Conservation (phyloP, 805 yeast species). For the Kuraishia cidri region DNA sequence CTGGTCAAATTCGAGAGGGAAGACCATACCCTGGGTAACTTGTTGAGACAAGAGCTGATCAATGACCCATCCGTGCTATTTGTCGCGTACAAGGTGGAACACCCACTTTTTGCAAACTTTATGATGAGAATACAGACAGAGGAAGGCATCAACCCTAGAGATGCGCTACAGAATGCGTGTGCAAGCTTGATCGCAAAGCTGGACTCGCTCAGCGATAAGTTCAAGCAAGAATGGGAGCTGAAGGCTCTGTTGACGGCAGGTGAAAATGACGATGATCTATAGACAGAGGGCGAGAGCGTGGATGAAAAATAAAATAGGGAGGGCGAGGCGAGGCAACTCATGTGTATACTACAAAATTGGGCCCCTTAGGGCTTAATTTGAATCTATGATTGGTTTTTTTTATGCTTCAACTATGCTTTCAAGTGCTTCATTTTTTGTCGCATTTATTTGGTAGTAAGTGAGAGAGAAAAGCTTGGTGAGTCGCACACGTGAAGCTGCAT, state of each 20-base stretch:
- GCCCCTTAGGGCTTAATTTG: too few species aligned
- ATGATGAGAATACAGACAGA: conserved; percentile 93
- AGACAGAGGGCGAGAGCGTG: background rate
- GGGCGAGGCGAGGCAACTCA: too few species aligned
- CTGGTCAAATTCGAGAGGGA: conserved; percentile 91
- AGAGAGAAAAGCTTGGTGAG: too few species aligned
- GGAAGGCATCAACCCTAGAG: conserved; percentile 88
- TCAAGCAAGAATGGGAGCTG: conserved; percentile 89
- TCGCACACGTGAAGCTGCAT: too few species aligned
- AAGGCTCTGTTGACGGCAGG: conserved; percentile 59
- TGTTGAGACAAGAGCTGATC: conserved; percentile 77
- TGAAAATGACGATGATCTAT: conserved; percentile 29
- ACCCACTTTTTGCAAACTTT: conserved; percentile 93
- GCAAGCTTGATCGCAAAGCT: conserved; percentile 73
- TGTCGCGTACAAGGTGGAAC: conserved; percentile 97
- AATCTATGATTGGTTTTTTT: too few species aligned
- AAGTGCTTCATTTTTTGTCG: too few species aligned
- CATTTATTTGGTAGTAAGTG: too few species aligned
- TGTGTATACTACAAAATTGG: too few species aligned
- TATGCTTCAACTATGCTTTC: too few species aligned
- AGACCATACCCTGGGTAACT: conserved; percentile 93
- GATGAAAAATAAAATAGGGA: too few species aligned
- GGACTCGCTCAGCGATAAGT: conserved; percentile 64
- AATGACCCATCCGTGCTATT: conserved; percentile 85
- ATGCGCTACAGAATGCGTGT: conserved; percentile 87